Conservation (phyloP, 371 early-diverging fungal species). For the Sporodiniella umbellata region DNA sequence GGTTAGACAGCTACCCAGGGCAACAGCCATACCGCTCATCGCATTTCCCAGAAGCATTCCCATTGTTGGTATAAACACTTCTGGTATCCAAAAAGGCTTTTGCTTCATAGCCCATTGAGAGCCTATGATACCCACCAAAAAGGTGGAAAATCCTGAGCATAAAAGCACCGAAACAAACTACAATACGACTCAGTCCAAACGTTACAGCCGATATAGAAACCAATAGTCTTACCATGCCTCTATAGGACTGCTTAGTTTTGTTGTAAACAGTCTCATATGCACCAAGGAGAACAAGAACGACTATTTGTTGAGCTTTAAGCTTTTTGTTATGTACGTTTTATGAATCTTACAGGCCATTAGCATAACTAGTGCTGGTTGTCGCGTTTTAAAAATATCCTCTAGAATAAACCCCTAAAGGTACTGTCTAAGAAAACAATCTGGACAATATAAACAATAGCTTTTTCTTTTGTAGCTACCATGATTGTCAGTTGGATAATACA, state of each 20-base stretch:
- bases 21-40: constrained; percentile 79
- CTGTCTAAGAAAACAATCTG: background rate
- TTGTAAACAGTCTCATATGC: constrained; percentile 54
- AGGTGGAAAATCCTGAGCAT: constrained; percentile 40
- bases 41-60: constrained; percentile 85
- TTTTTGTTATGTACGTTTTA: background rate
- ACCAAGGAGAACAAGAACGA: constrained; percentile 36
- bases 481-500: constrained; percentile 59
- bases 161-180: constrained; percentile 45
- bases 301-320: background rate
- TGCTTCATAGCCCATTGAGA: constrained; percentile 69
- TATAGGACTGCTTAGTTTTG: constrained; percentile 45
- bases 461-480: constrained; percentile 42
- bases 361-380: constrained; percentile 47
- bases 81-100: constrained; percentile 67
- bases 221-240: constrained; percentile 39
- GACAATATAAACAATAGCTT: background rate
- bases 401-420: constrained; percentile 1
- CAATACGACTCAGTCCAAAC: background rate
- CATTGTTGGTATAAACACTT: constrained; percentile 76
- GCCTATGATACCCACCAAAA: constrained; percentile 53
- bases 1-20: constrained; percentile 53
- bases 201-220: background rate
- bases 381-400: constrained; percentile 20
- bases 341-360: background rate